A percentile compares a stretch with the other conserved stretches of the same genome.
Evolutionary conservation across 148 eudicot genomes (phyloP).

Genomic region (Rhododendron vialii): DNA sequence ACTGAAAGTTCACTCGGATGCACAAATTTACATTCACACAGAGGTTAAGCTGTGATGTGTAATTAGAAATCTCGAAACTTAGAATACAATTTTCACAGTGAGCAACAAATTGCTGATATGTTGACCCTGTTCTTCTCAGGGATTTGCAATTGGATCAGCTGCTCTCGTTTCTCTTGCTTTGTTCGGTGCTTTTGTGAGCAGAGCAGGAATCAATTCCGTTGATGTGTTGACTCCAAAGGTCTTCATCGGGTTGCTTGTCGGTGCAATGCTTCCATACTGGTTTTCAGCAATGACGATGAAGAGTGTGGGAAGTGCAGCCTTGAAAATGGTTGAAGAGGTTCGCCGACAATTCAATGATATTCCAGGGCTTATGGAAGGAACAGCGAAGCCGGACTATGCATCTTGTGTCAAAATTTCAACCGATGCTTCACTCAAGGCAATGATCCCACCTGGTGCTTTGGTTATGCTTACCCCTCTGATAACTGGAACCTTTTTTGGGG

Average conservation of each 20-base stretch:
- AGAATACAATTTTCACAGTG: neutral
- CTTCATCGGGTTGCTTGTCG: conserved; percentile 13
- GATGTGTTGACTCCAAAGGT: conserved; percentile 18
- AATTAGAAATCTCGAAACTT: neutral
- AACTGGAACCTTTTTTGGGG: conserved; percentile 17
- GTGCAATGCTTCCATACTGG: conserved; percentile 16
- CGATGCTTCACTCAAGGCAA: conserved; percentile 16
- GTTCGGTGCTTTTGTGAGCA: conserved; percentile 15
- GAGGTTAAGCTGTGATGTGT: neutral
- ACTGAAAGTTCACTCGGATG: neutral
- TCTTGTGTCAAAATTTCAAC: conserved; percentile 16
- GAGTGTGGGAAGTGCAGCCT: conserved; percentile 16
- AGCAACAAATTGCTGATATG: neutral
- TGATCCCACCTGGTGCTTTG: conserved; percentile 16
- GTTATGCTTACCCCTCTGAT: conserved; percentile 16
- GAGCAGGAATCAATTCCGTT: conserved; percentile 10
- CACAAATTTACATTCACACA: neutral
- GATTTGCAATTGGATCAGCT: conserved; percentile 20
- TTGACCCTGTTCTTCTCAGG: conserved; percentile 3
- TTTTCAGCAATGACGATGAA: conserved; percentile 18
- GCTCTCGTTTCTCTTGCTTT: conserved; percentile 18
- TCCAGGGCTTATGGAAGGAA: conserved; percentile 21
- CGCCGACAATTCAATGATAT: conserved; percentile 12
- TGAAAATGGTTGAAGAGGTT: conserved; percentile 23
- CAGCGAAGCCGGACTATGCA: conserved; percentile 12